phyloP scores from a whole-genome alignment of 805 yeast genomes.

The Lipomyces spencermartinsiae region DNA sequence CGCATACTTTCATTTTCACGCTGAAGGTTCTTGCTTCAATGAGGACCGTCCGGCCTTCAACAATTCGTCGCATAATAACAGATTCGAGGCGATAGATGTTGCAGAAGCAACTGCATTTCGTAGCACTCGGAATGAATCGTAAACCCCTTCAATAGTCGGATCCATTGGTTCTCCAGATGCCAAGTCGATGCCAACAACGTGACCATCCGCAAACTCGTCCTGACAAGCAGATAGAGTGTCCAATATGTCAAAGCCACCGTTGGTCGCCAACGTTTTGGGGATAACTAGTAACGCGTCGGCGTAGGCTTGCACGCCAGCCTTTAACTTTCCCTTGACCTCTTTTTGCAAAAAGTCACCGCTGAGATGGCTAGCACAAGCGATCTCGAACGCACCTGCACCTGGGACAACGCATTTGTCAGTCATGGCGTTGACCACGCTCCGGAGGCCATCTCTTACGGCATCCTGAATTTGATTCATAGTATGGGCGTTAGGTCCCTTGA shows the following conservation, averaged over 20 bases:
- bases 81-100: constrained; percentile 90
- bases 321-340: constrained; percentile 79
- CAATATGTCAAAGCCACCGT: constrained; percentile 91
- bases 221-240: constrained; percentile 88
- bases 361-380: constrained; percentile 78
- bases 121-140: constrained; percentile 94
- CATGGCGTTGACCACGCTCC: constrained; percentile 91
- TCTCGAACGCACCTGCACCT: constrained; percentile 96
- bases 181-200: constrained; percentile 88
- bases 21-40: constrained; percentile 61
- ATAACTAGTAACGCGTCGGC: constrained; percentile 88
- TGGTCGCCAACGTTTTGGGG: constrained; percentile 90
- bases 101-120: constrained; percentile 93
- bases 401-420: constrained; percentile 87
- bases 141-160: constrained; percentile 90
- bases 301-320: constrained; percentile 91
- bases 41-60: constrained; percentile 96
- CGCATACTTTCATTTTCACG: neutral
- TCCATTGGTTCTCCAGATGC: constrained; percentile 94
- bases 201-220: constrained; percentile 76
- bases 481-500: constrained; percentile 87
- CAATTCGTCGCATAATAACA: constrained; percentile 92
- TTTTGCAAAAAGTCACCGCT: constrained; percentile 58
- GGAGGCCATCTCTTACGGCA: constrained; percentile 95
- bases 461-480: constrained; percentile 91